Conservation (phyloP, 129 eudicot species). For the Saussurea involucrata region DNA sequence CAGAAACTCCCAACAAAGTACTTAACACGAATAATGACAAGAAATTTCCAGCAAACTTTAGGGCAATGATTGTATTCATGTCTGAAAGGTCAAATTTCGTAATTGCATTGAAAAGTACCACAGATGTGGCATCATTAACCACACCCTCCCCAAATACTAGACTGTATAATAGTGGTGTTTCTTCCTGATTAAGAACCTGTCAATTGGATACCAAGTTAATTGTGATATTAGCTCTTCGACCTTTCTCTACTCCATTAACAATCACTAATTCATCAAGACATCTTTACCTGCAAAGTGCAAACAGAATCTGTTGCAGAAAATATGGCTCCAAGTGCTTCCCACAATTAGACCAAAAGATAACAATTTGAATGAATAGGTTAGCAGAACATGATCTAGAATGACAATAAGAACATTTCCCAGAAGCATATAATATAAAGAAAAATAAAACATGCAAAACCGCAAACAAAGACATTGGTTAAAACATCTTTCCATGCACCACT, state of each 20-base stretch:
- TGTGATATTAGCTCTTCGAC: not conserved
- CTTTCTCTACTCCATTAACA: not conserved
- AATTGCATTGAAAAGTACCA: slow-evolving; percentile 80
- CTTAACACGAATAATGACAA: slow-evolving; percentile 54
- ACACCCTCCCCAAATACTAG: slow-evolving; percentile 92
- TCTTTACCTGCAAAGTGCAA: slow-evolving; percentile 83
- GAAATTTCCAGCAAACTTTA: slow-evolving; percentile 54
- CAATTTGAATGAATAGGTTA: slow-evolving; percentile 13
- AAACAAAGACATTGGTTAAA: not conserved
- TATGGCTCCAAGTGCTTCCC: slow-evolving; percentile 94
- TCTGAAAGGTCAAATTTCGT: slow-evolving; percentile 66
- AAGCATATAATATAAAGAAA: not conserved
- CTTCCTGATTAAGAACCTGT: slow-evolving; percentile 88
- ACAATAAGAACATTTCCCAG: slow-evolving; percentile 1
- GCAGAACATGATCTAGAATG: slow-evolving; percentile 5
- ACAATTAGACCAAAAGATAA: slow-evolving; percentile 11
- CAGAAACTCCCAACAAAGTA: slow-evolving; percentile 73
- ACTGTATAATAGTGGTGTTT: slow-evolving; percentile 74
- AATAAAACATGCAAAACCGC: not conserved
- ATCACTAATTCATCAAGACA: not conserved
- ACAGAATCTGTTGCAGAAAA: slow-evolving; percentile 97
- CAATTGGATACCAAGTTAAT: slow-evolving; percentile 2
- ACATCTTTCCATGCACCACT: not conserved
- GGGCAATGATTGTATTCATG: slow-evolving; percentile 27
- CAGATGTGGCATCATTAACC: slow-evolving; percentile 90